phyloP scores from a whole-genome alignment of 129 eudicot species.

The Erigeron canadensis region DNA sequence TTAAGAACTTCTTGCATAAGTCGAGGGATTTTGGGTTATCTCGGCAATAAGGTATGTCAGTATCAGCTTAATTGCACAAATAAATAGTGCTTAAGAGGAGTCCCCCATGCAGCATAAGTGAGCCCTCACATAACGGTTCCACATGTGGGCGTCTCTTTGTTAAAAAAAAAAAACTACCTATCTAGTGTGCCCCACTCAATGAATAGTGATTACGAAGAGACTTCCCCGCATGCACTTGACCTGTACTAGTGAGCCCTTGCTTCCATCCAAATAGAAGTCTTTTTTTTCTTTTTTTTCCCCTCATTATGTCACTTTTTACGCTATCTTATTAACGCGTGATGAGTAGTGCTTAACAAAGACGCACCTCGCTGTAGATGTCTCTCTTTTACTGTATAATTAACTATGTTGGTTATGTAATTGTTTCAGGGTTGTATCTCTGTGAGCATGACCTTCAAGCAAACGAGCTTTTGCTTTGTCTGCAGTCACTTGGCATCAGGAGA shows the following conservation, averaged over 20 bases:
- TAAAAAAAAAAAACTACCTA: background rate
- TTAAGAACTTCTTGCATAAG: constrained; percentile 62
- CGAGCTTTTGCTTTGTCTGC: constrained; percentile 74
- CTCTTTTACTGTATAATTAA: background rate
- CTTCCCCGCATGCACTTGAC: background rate
- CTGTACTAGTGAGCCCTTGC: too few species aligned
- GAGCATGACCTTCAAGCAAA: constrained; percentile 64
- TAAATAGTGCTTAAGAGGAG: constrained; percentile 8
- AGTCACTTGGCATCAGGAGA: constrained; percentile 84
- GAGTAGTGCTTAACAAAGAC: too few species aligned
- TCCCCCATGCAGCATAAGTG: background rate
- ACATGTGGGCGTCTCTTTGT: constrained; percentile 3
- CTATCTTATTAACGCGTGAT: too few species aligned
- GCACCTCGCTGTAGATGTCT: background rate
- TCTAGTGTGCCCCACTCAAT: background rate
- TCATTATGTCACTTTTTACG: too few species aligned
- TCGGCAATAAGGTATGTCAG: constrained; percentile 69
- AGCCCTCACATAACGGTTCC: background rate
- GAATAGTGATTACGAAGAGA: background rate
- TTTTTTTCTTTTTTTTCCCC: too few species aligned
- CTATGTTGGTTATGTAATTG: constrained; percentile 9
- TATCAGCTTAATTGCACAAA: background rate
- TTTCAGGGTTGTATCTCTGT: constrained; percentile 86
- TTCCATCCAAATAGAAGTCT: too few species aligned
- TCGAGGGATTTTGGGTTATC: constrained; percentile 67